Evolutionary conservation across 176 grass and related monocot genomes (phyloP).

Genomic region (Urochloa ruziziensis): DNA sequence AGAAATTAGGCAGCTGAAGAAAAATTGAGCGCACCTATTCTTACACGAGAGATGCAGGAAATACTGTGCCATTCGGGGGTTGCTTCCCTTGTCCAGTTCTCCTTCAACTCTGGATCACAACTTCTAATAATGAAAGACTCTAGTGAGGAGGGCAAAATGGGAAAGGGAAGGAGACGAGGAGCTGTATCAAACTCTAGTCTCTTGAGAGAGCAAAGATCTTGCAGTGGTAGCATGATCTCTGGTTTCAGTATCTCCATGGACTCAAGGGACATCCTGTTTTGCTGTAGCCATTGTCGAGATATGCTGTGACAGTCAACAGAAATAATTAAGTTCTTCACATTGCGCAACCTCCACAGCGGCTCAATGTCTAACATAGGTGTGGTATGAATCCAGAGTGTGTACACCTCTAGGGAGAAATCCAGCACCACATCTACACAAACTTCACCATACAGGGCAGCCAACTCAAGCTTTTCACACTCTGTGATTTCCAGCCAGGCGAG

Average conservation of each 20-base stretch:
- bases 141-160: not conserved
- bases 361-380: not conserved
- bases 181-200: not conserved
- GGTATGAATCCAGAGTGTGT: not conserved
- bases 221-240: accelerated
- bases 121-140: constrained; percentile 20
- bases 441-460: no score
- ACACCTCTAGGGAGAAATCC: not conserved
- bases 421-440: no score
- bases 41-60: not conserved
- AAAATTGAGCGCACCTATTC: not conserved
- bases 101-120: not conserved
- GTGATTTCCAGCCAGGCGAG: not conserved
- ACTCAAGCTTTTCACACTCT: not conserved
- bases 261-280: not conserved
- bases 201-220: not conserved
- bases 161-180: not conserved
- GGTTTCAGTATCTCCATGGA: not conserved
- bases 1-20: not conserved
- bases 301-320: not conserved
- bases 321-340: not conserved
- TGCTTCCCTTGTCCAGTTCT: not conserved
- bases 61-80: not conserved
- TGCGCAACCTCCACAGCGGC: not conserved
- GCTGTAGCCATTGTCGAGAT: not conserved